These are phyloP conservation scores for Xerocomus cyaneibrunnescens DNA, from an alignment of 1,284 basidiomycete genomes.

Conservation along the genomic window DNA sequence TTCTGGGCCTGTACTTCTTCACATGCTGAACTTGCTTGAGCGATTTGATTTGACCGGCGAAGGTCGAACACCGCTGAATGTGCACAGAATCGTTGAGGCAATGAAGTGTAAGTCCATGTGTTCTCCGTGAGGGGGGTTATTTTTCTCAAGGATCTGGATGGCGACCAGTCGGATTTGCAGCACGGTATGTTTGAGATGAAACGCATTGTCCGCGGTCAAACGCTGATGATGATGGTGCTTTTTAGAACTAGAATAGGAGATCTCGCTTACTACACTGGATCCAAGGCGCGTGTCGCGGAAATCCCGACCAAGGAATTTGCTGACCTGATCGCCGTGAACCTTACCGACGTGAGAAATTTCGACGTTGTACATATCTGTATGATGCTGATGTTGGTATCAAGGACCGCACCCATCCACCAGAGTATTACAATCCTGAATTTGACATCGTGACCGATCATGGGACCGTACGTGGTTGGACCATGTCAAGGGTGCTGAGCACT, in stretches of 20 bases:
- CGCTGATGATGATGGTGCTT: conserved; percentile 6
- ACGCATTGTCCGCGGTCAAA: conserved; percentile 7
- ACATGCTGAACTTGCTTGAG: conserved; percentile 81
- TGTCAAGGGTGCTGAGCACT: conserved; percentile 7
- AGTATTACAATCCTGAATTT: conserved; percentile 84
- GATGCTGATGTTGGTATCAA: conserved; percentile 35
- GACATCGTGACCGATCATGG: conserved; percentile 82
- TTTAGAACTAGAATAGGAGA: conserved; percentile 80
- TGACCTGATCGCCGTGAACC: conserved; percentile 55
- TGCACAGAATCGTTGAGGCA: conserved; percentile 73
- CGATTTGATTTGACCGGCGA: conserved; percentile 54
- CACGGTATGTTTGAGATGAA: conserved; percentile 42
- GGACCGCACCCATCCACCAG: conserved; percentile 75
- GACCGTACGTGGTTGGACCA: conserved; percentile 54
- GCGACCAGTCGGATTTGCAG: conserved; percentile 65
- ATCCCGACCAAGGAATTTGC: conserved; percentile 77
- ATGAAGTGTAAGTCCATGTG: conserved; percentile 60
- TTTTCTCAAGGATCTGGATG: conserved; percentile 12
- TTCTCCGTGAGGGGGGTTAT: conserved; percentile 8
- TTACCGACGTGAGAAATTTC: conserved; percentile 71
- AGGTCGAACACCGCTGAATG: conserved; percentile 54
- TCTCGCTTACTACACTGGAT: conserved; percentile 56
- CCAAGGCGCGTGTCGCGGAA: conserved; percentile 55
- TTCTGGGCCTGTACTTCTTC: conserved; percentile 75
- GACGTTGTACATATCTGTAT: neutral